Evolutionary conservation across 129 eudicot genomes (phyloP).

Genomic region (Centrapalus pauciflorus): DNA sequence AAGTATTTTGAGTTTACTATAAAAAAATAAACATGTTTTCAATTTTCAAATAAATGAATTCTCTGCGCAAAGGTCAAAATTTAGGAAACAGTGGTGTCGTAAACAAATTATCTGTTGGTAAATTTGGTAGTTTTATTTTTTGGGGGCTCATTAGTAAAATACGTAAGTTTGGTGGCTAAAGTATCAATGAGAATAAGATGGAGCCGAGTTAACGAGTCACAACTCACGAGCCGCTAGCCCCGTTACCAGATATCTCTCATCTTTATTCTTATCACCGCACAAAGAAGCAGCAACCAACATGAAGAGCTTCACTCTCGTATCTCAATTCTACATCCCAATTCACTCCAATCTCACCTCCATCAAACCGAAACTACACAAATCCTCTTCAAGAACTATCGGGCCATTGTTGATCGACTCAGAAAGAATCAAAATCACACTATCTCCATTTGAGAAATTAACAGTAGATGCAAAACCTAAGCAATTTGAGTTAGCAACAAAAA

Average conservation of each 20-base stretch:
- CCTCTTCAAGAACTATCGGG: slow-evolving; percentile 12
- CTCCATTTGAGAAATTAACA: neutral
- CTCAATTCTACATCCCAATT: slow-evolving; percentile 34
- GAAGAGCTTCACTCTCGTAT: slow-evolving; percentile 38
- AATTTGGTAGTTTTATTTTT: too few relatives aligned
- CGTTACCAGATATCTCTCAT: neutral
- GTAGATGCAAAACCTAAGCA: neutral
- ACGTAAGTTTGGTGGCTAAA: slow-evolving; percentile 13
- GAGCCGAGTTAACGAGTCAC: slow-evolving; percentile 5
- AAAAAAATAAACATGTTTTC: too few relatives aligned
- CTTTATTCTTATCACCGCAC: neutral
- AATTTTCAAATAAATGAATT: too few relatives aligned
- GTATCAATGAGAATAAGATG: neutral
- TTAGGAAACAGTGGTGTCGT: too few relatives aligned
- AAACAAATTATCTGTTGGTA: too few relatives aligned
- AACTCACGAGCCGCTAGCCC: too few relatives aligned
- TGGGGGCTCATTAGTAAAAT: neutral
- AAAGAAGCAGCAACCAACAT: slow-evolving; percentile 20
- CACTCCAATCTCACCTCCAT: slow-evolving; percentile 30
- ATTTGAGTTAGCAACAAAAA: neutral
- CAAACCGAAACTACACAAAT: slow-evolving; percentile 19
- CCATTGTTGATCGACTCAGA: slow-evolving; percentile 11
- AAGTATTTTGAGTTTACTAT: too few relatives aligned
- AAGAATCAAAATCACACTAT: slow-evolving; percentile 13
- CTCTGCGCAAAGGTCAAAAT: too few relatives aligned